Percentiles rank a stretch among this genome's conserved stretches.
Evolutionary conservation across 768 basidiomycete genomes (phyloP).

Genomic region (Mycena floridula): DNA sequence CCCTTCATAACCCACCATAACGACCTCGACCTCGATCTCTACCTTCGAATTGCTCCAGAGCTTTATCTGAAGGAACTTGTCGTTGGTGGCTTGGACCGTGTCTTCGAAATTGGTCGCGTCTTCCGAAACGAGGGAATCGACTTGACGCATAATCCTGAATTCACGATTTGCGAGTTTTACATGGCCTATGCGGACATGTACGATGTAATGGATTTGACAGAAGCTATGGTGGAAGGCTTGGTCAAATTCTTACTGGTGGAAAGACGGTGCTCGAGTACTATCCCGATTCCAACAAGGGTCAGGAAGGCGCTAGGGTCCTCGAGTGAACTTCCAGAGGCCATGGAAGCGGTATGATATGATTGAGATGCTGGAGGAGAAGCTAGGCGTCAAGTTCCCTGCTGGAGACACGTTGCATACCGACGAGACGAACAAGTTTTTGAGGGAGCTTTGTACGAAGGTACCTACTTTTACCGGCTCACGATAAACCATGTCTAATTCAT

Average conservation of each 20-base stretch:
- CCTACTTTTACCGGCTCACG: constrained; percentile 20
- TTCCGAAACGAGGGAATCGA: constrained; percentile 99
- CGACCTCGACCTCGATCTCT: constrained; percentile 93
- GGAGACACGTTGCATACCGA: constrained; percentile 85
- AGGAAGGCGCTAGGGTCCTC: constrained; percentile 53
- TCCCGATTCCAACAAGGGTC: constrained; percentile 88
- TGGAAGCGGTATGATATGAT: constrained; percentile 99
- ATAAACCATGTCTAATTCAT: background rate
- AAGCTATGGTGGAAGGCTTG: constrained; percentile 82
- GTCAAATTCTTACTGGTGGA: constrained; percentile 84
- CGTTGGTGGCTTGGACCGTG: constrained; percentile 95
- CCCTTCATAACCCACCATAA: constrained; percentile 99
- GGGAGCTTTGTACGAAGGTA: constrained; percentile 82
- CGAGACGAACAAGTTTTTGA: constrained; percentile 84
- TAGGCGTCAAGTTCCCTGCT: constrained; percentile 86
- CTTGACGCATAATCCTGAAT: constrained; percentile 98
- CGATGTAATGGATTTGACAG: constrained; percentile 97
- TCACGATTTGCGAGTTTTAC: constrained; percentile 99
- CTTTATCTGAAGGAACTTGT: constrained; percentile 96
- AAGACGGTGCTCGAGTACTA: constrained; percentile 79
- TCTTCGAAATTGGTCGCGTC: constrained; percentile 97
- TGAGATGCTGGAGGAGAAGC: constrained; percentile 89
- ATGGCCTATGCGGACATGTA: constrained; percentile 99
- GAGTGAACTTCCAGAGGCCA: constrained; percentile 84
- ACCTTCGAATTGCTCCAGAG: constrained; percentile 96